Evolutionary conservation across 768 basidiomycete genomes (phyloP), one percentile per base, ranked within the genome.

Genomic region (Infundibulicybe gibba): DNA sequence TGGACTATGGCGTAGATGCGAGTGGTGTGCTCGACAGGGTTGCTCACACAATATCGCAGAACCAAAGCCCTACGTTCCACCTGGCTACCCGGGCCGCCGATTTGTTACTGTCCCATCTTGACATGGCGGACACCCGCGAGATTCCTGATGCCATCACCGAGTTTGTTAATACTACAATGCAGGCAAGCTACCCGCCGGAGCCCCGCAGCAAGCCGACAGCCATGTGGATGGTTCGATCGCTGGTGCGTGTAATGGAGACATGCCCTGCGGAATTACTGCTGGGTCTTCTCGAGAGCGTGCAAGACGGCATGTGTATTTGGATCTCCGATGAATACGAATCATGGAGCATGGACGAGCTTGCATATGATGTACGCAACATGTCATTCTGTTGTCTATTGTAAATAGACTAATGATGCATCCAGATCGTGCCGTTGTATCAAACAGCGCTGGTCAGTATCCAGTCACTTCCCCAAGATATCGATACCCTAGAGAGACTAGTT

Each of bases 391-490:
- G 17, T n/a, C 25, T 45, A 30, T 41, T 20, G 14, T 14, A 10
- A 30, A 30, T 13, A 39, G 42, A 9, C 37, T 53, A 25, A 55
- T 25, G 21, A 41, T n/a, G 33, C 42, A n/a, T 25, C 1, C 52
- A 86, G 83, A 72, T 86, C 47, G 58, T 85, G 12, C 74, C 80
- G 0, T 57, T 89, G 43, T 91, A 89, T 54, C 74, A 86, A 57
- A 79, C 75, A 11, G 63, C 75, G 32, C 57, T 87, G 35, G 54
- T 83, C 44, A 65, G 70, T 44, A 67, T 86, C 30, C 76, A 75
- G 49, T 64, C 66, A 3, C 64, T 84, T 3, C 74, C 78, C 0
- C 58, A 56, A 4, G 66, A 63, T 1, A 34, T 66, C 11, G 54
- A 61, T 6, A 66, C 67, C n/a, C 63, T 89, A 21, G 66, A 71